phyloP scores from a whole-genome alignment of 2,329 filamentous ascomycete genomes.

The Plenodomus lindquistii region DNA sequence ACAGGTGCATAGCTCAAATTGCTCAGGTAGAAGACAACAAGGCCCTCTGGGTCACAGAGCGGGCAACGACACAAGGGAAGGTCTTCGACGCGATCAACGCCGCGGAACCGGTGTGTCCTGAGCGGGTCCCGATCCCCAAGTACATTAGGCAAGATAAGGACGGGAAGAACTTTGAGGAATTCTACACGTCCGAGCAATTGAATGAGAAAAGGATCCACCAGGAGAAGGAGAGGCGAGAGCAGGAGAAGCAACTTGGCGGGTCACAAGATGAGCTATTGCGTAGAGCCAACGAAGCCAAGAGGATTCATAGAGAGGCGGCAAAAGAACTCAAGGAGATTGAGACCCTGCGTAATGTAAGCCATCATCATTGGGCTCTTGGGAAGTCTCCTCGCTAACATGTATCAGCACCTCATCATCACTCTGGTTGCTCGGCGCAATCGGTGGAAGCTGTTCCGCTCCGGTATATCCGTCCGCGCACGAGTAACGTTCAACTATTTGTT shows the following conservation, averaged over 20 bases:
- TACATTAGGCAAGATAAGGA: too few species aligned
- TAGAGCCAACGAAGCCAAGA: conserved; percentile 36
- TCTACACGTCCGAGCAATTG: conserved; percentile 38
- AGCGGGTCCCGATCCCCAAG: conserved; percentile 33
- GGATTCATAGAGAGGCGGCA: conserved; percentile 21
- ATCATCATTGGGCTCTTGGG: not conserved
- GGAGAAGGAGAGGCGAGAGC: conserved; percentile 26
- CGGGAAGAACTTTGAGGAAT: too few species aligned
- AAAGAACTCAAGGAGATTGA: conserved; percentile 22
- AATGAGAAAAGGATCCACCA: conserved; percentile 36
- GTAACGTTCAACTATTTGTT: conserved; percentile 87
- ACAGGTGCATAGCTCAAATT: conserved; percentile 44
- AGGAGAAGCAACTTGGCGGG: conserved; percentile 40
- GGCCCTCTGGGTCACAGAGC: conserved; percentile 27
- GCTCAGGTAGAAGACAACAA: conserved; percentile 37
- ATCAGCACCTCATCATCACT: conserved; percentile 60
- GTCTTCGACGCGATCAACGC: conserved; percentile 27
- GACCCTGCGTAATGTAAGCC: conserved; percentile 20
- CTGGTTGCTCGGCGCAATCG: conserved; percentile 71
- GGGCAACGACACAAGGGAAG: conserved; percentile 27
- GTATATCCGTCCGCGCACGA: conserved; percentile 83
- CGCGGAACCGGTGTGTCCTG: conserved; percentile 23
- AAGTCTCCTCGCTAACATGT: conserved; percentile 4
- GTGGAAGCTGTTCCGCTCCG: conserved; percentile 80
- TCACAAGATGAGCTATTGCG: conserved; percentile 35